phyloP scores from a whole-genome alignment of 2,329 filamentous ascomycete genomes.

The Talaromyces sp. region DNA sequence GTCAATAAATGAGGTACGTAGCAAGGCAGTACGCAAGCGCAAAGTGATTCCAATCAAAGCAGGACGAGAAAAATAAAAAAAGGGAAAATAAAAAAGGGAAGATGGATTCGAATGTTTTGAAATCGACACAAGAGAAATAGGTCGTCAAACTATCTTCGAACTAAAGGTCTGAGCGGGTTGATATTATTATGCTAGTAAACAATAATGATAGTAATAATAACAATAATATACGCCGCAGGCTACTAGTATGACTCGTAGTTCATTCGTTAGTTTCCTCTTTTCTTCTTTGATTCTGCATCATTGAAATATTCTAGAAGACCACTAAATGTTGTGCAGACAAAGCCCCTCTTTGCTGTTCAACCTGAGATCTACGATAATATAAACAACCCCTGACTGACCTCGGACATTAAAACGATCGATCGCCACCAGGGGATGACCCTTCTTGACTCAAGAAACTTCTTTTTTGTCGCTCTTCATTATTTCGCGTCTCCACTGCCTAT shows the following conservation, averaged over 20 bases:
- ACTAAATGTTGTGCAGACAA: neutral
- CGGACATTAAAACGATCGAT: neutral
- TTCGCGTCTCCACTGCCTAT: neutral
- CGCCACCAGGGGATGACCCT: neutral
- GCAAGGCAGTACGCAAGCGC: neutral
- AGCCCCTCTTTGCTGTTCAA: neutral
- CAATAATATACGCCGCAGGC: neutral
- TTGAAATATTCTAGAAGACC: neutral
- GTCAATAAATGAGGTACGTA: neutral
- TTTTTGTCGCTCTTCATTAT: neutral
- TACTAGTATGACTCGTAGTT: slow-evolving; percentile 1
- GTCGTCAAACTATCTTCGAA: no score
- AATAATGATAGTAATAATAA: no score
- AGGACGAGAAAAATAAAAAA: neutral
- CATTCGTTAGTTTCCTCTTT: neutral
- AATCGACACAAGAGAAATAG: neutral
- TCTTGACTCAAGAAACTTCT: neutral
- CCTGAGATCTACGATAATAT: no score
- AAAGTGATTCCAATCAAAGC: neutral
- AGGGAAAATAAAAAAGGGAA: neutral
- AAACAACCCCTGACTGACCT: neutral
- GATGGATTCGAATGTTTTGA: neutral
- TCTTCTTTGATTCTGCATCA: neutral
- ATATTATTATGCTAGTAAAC: neutral
- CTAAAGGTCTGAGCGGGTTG: neutral